Conservation (phyloP, 1,139 yeast species). For the Lodderomyces oxycetoniae region DNA sequence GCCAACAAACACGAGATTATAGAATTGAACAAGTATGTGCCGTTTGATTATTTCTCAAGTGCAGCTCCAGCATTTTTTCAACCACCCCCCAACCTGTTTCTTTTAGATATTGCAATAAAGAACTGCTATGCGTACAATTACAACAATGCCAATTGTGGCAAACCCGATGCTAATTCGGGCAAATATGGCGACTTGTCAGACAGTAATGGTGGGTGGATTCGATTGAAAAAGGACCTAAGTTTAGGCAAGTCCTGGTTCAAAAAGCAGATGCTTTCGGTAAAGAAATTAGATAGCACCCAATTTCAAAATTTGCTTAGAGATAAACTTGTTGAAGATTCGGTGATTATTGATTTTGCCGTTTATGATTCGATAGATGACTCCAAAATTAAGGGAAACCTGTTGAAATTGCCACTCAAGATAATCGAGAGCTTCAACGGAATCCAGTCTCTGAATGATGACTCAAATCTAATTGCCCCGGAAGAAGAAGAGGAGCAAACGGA, state of each 20-base stretch:
- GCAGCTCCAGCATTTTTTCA: conserved; percentile 37
- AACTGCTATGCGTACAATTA: conserved; percentile 27
- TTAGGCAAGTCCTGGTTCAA: conserved; percentile 33
- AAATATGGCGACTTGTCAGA: conserved; percentile 26
- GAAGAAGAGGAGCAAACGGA: background rate
- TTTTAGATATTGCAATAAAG: conserved; percentile 33
- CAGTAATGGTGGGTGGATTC: conserved; percentile 27
- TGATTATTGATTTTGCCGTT: conserved; percentile 38
- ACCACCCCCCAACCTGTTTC: conserved; percentile 33
- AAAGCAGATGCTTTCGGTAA: conserved; percentile 30
- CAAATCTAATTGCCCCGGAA: background rate
- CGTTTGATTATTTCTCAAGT: conserved; percentile 18
- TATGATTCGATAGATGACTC: conserved; percentile 24
- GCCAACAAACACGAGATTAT: conserved; percentile 33
- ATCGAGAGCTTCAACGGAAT: background rate
- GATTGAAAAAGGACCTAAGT: conserved; percentile 35
- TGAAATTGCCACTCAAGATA: conserved; percentile 19
- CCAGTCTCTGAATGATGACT: background rate
- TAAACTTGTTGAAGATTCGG: conserved; percentile 17
- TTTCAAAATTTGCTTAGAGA: conserved; percentile 7
- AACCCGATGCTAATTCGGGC: conserved; percentile 27
- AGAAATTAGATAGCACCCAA: conserved; percentile 20
- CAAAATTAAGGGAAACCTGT: conserved; percentile 26
- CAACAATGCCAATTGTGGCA: conserved; percentile 28
- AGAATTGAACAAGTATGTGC: conserved; percentile 24